A percentile compares a stretch with the other conserved stretches of the same genome.
These are phyloP conservation scores for Betula pendula DNA, from an alignment of 306 rosid genomes.

Conservation along the genomic window DNA sequence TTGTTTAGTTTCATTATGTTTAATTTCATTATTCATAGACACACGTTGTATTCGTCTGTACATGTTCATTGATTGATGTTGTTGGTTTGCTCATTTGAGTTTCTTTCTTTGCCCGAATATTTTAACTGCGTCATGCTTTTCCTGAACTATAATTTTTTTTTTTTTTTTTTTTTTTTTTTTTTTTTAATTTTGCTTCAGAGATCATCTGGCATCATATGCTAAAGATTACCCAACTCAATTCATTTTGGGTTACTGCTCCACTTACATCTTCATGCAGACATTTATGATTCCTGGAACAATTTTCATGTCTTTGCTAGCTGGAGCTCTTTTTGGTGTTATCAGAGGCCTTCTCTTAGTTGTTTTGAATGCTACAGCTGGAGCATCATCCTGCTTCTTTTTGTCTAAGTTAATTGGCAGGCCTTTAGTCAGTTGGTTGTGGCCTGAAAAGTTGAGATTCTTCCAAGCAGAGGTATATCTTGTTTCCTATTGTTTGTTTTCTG, in stretches of 20 bases:
- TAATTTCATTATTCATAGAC: not conserved
- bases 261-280: slow-evolving; percentile 96
- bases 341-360: slow-evolving; percentile 80
- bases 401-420: slow-evolving; percentile 95
- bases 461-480: slow-evolving; percentile 75
- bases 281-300: slow-evolving; percentile 98
- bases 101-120: not conserved
- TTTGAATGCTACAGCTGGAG: slow-evolving; percentile 94
- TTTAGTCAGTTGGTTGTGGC: slow-evolving; percentile 89
- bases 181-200: slow-evolving; percentile 46
- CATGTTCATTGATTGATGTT: not conserved
- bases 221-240: slow-evolving; percentile 64
- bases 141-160: not conserved
- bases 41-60: not conserved
- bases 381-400: slow-evolving; percentile 80
- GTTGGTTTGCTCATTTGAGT: not conserved
- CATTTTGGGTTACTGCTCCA: slow-evolving; percentile 90
- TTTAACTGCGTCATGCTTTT: slow-evolving; percentile 7
- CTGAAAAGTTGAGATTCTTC: slow-evolving; percentile 79
- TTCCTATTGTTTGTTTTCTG: not conserved
- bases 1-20: not conserved
- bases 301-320: slow-evolving; percentile 96
- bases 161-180: not conserved
- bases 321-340: slow-evolving; percentile 86
- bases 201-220: slow-evolving; percentile 64